These are phyloP conservation scores for Kazachstania kunashirensis DNA, from an alignment of 805 yeast genomes.

Conservation along the genomic window DNA sequence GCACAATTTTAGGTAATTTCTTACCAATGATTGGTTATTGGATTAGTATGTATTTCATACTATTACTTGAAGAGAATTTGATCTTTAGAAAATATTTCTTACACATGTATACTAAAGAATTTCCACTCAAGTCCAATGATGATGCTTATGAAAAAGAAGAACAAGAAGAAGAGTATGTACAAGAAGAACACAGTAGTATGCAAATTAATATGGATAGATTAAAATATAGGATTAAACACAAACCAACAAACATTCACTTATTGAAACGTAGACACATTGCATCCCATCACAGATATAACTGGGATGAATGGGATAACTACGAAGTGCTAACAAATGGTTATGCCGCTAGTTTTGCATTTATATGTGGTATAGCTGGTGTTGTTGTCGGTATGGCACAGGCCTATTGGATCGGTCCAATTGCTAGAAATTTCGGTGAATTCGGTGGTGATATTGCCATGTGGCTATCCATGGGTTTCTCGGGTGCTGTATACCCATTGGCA, in stretches of 20 bases:
- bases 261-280: conserved; percentile 13
- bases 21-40: conserved; percentile 89
- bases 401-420: conserved; percentile 73
- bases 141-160: conserved; percentile 2
- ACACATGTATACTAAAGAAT: conserved; percentile 36
- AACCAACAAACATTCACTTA: conserved; percentile 10
- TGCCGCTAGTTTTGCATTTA: conserved; percentile 60
- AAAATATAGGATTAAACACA: not conserved
- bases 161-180: not conserved
- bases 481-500: conserved; percentile 50
- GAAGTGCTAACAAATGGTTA: conserved; percentile 53
- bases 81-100: conserved; percentile 50
- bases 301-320: conserved; percentile 63
- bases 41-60: conserved; percentile 71
- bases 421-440: conserved; percentile 48
- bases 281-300: conserved; percentile 47
- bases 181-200: not conserved
- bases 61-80: conserved; percentile 61
- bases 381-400: conserved; percentile 83
- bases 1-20: conserved; percentile 67
- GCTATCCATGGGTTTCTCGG: conserved; percentile 63
- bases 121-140: conserved; percentile 18
- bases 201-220: not conserved
- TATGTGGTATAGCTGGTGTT: conserved; percentile 70
- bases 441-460: conserved; percentile 83